These are phyloP conservation scores for Gryganskiella cystojenkinii DNA, from an alignment of 192 early-diverging fungal genomes.

Conservation along the genomic window DNA sequence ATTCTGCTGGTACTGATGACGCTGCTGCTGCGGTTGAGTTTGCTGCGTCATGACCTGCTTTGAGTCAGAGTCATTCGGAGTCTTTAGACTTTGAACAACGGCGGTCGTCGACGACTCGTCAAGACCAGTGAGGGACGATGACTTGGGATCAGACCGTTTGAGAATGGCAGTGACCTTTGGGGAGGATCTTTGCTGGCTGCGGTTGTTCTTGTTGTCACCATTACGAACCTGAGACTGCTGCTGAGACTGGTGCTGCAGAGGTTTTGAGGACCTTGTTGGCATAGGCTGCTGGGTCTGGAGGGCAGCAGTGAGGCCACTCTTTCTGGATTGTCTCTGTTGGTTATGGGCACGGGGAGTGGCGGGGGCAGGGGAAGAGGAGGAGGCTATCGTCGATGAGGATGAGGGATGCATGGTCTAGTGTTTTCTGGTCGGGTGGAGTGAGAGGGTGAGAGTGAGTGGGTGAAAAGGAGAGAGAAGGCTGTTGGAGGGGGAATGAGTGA, in stretches of 20 bases:
- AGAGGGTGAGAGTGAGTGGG: not conserved
- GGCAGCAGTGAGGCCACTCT: conserved; percentile 20
- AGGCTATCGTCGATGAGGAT: conserved; percentile 8
- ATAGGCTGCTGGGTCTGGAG: conserved; percentile 25
- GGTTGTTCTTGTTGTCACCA: conserved; percentile 9
- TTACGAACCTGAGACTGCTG: conserved; percentile 11
- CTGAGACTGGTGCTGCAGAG: not conserved
- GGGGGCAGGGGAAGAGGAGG: not conserved
- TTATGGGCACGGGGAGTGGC: conserved; percentile 1
- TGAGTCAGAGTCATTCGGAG: not conserved
- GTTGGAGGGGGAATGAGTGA: not conserved
- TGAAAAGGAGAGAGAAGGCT: not conserved
- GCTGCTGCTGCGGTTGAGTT: not conserved
- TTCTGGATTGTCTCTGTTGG: conserved; percentile 12
- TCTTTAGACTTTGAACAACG: not conserved
- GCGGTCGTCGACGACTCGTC: too few relatives aligned
- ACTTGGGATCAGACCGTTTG: not conserved
- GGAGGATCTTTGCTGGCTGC: not conserved
- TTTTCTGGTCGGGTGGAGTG: not conserved
- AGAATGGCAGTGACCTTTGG: not conserved
- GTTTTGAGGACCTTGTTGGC: too few relatives aligned
- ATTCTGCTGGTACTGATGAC: not conserved
- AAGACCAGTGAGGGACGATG: too few relatives aligned
- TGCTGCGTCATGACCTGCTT: too few relatives aligned
- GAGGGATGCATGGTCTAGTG: conserved; percentile 20